phyloP scores from a whole-genome alignment of 2,329 filamentous ascomycete species.

The Capronia coronata region DNA sequence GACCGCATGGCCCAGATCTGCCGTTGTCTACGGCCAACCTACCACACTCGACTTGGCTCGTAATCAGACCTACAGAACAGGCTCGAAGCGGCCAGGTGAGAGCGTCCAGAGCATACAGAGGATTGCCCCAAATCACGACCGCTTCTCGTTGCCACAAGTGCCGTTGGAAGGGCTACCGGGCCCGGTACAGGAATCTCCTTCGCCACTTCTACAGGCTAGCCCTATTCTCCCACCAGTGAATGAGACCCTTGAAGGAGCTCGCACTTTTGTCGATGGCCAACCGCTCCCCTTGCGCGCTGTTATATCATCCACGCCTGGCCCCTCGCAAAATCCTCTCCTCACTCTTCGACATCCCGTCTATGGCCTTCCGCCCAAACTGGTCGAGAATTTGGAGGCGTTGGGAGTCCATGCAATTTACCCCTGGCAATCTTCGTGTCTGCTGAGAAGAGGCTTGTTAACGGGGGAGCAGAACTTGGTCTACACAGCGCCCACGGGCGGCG shows the following conservation, averaged over 20 bases:
- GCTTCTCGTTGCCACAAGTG: background rate
- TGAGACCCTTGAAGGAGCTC: background rate
- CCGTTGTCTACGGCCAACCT: constrained; percentile 49
- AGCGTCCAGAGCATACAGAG: constrained; percentile 16
- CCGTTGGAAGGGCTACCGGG: background rate
- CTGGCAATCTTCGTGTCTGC: constrained; percentile 70
- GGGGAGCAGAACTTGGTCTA: constrained; percentile 69
- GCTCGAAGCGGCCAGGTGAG: constrained; percentile 44
- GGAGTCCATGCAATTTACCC: constrained; percentile 71
- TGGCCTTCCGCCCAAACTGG: constrained; percentile 53
- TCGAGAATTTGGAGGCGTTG: constrained; percentile 57
- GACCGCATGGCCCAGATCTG: constrained; percentile 7
- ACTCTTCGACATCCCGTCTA: constrained; percentile 59
- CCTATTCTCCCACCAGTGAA: constrained; percentile 6
- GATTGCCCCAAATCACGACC: background rate
- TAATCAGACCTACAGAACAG: constrained; percentile 40
- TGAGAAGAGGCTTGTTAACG: constrained; percentile 58
- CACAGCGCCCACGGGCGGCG: constrained; percentile 69
- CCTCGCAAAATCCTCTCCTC: constrained; percentile 44
- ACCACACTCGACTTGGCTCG: constrained; percentile 41
- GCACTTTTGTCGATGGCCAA: background rate
- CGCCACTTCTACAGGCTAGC: constrained; percentile 13
- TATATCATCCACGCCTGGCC: constrained; percentile 30
- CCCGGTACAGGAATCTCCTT: background rate
- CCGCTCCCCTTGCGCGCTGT: constrained; percentile 1